Evolutionary conservation across 2,329 filamentous ascomycete species (phyloP), one percentile per base, ranked within the genome.

Genomic region (Purpureocillium takamizusanense): DNA sequence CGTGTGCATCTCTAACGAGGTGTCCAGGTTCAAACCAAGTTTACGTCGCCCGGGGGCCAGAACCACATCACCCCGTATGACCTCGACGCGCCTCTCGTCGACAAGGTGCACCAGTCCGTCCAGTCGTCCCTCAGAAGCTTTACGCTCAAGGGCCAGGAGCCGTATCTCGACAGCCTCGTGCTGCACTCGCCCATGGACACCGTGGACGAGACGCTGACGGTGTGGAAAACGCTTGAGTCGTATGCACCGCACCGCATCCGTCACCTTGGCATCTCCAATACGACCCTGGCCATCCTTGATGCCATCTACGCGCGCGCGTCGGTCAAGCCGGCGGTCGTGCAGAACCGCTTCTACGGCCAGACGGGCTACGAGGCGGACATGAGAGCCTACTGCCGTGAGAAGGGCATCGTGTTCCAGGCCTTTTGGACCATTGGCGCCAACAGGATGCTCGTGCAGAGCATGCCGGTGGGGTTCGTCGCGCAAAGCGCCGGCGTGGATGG

Each of bases 1-100:
- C n/a, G n/a, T n/a, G n/a, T n/a, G n/a, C n/a, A n/a, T 30, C 7
- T 15, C 35, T 37, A 28, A 37, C 28, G 3, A 12, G 18, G 27
- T 13, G 10, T 15, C 2, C 40, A 83, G 76, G 67, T 89, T 33
- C 86, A 94, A 70, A 89, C 86, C n/a, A 92, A 90, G 57, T 92
- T 82, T 63, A 86, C 83, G 1, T 70, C 81, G 0, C 57, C 76
- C 4, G 59, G 60, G 13, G 78, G 76, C 17, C 83, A 89, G 55
- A 74, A 81, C 51, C 63, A 63, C 2, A 58, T 60, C 31, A 68
- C 76, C 35, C 82, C 83, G 0, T 86, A 86, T 56, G 67, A 81
- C 49, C 57, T 73, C 2, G 53, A 64, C 2, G 67, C 70, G 10
- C 67, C 78, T 2, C 59, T 88, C 18, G 65, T 66, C 12, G 69